These are phyloP conservation scores for Murraya paniculata DNA, from an alignment of 345 rosid genomes.

Conservation along the genomic window DNA sequence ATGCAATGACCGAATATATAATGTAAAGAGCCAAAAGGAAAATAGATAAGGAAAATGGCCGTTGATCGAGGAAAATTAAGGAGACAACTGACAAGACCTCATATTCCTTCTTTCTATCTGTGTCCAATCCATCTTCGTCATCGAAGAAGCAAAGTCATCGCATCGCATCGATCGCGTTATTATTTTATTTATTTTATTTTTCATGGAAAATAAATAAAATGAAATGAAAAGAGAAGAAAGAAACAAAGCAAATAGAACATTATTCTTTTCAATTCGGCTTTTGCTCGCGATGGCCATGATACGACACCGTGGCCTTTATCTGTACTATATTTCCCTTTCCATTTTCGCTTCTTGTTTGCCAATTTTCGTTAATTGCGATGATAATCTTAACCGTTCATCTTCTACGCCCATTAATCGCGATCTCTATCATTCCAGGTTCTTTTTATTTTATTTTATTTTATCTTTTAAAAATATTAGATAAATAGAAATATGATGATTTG, in stretches of 20 bases:
- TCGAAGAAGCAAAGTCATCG: neutral
- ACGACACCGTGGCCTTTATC: conserved; percentile 13
- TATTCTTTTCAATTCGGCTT: neutral
- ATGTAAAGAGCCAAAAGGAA: neutral
- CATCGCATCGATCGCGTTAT: neutral
- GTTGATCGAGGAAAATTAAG: conserved; percentile 22
- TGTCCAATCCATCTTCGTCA: neutral
- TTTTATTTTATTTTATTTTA: neutral
- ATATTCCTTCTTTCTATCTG: neutral
- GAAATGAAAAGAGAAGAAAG: neutral
- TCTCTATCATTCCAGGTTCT: conserved; percentile 77
- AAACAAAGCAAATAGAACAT: neutral
- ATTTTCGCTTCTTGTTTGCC: conserved; percentile 16
- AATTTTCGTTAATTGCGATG: conserved; percentile 17
- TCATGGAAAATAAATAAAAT: conserved; percentile 21
- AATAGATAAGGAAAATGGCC: neutral
- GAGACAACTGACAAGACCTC: conserved; percentile 22
- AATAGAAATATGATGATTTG: neutral
- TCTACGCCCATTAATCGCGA: conserved; percentile 70
- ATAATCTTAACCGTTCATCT: conserved; percentile 31
- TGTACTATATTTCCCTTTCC: conserved; percentile 15
- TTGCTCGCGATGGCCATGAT: conserved; percentile 12
- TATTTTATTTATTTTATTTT: neutral
- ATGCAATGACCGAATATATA: neutral
- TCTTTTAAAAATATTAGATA: neutral